Conservation (phyloP, 345 rosid species). For the Salix koriyanagi region DNA sequence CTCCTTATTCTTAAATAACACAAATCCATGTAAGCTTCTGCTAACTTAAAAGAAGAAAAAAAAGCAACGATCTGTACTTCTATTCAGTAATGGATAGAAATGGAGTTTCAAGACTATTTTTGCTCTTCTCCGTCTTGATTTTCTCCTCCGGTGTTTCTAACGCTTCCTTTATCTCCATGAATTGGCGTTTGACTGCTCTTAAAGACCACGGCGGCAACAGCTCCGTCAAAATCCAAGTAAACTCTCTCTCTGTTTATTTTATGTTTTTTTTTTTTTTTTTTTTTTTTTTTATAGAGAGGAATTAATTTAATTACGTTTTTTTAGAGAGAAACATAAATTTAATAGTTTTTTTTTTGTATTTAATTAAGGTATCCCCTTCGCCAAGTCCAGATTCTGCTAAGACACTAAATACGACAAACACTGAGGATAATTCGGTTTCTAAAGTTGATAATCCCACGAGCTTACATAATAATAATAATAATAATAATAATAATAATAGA, state of each 20-base stretch:
- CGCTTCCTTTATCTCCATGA: conserved; percentile 24
- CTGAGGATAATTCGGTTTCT: conserved; percentile 26
- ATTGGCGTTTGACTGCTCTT: conserved; percentile 32
- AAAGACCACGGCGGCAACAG: neutral
- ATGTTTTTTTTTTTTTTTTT: neutral
- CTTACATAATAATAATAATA: conserved; percentile 2
- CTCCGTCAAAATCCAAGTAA: conserved; percentile 35
- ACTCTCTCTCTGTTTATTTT: neutral
- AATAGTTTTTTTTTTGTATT: conserved; percentile 11
- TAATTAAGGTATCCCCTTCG: conserved; percentile 39
- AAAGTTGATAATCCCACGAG: conserved; percentile 16
- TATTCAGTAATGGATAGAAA: conserved; percentile 14
- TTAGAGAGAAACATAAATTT: neutral
- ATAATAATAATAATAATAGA: neutral
- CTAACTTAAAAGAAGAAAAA: neutral
- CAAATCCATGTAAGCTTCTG: neutral
- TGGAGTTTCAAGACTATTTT: conserved; percentile 21
- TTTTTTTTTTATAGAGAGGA: neutral
- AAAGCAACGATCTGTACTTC: neutral
- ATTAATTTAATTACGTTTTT: neutral
- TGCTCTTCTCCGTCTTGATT: conserved; percentile 37
- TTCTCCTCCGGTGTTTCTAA: conserved; percentile 37
- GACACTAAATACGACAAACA: conserved; percentile 8
- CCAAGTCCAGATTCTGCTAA: conserved; percentile 31
- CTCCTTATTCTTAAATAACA: neutral